These are phyloP conservation scores for Microcera coccophila DNA, from an alignment of 2,329 filamentous ascomycete genomes.

Conservation along the genomic window DNA sequence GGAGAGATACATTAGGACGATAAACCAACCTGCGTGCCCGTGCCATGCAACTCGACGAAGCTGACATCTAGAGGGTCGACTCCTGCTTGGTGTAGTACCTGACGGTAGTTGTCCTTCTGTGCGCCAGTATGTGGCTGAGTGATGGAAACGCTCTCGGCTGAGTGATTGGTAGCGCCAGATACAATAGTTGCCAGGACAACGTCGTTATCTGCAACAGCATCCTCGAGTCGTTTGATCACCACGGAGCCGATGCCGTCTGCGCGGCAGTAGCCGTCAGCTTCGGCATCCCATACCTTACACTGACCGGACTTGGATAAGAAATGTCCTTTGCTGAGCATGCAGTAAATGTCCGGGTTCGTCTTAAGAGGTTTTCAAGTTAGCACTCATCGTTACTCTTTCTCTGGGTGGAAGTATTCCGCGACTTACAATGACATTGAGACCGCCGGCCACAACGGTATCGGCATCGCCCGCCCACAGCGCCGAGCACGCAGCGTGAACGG, in stretches of 20 bases:
- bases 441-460: conserved; percentile 76
- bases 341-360: conserved; percentile 63
- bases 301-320: conserved; percentile 52
- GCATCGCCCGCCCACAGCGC: conserved; percentile 68
- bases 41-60: conserved; percentile 91
- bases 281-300: conserved; percentile 51
- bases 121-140: conserved; percentile 64
- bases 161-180: conserved; percentile 66
- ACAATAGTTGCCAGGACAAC: conserved; percentile 61
- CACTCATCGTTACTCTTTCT: too few species aligned
- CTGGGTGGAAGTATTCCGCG: too few species aligned
- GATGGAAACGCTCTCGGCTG: conserved; percentile 65
- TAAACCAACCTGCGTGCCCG: conserved; percentile 82
- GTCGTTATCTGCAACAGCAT: conserved; percentile 56
- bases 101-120: conserved; percentile 59
- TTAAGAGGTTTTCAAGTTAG: too few species aligned
- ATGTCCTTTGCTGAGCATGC: conserved; percentile 60
- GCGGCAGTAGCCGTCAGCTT: conserved; percentile 57
- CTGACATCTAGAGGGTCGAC: conserved; percentile 72
- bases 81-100: conserved; percentile 66
- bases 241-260: conserved; percentile 47
- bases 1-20: too few species aligned
- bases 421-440: conserved; percentile 66
- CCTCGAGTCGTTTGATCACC: conserved; percentile 48
- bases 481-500: conserved; percentile 66